Base-by-base conservation (phyloP, 2,329 filamentous ascomycete genomes). In the Chaetomium sp. region DNA sequence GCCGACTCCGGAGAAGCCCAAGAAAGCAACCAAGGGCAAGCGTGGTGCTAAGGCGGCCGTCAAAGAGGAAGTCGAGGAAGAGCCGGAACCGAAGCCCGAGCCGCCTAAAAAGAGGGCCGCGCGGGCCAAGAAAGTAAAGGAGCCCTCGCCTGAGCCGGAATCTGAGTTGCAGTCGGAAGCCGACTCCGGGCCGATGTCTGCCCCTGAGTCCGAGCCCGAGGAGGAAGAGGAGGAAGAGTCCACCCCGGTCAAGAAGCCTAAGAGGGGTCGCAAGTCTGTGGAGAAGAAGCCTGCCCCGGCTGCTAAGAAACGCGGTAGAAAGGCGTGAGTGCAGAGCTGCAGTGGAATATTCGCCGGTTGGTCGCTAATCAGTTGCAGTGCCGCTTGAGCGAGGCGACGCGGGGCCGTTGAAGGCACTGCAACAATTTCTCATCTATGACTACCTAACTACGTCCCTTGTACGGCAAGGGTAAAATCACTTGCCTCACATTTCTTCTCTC, bases 41-140 rank as follows among this genome's bases (percentile, higher is more conserved):
- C 63, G 63, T 8, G 67, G 33, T 59, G 69, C 71, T 60, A 72
- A 72, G 57, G 61, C 64, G 53, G 29, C 61, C 3, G 53, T 66
- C 63, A 62, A 66, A 19, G 57, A 61, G 3, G 29, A 21, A n/a
- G 53, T 35, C n/a, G 31, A 35, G 10, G 53, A 61, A 5, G 66
- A 51, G 21, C 53, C 54, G 3, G 65, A 64, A 31, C 50, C 50
- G 4, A 61, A 60, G 42, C 45, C 55, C 7, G 66, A 66, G 65
- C 47, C 57, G n/a, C 63, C 60, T 1, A 68, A 70, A 63, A 68
- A 67, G 45, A 61, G 35, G 12, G 38, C 60, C 33, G 53, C 31
- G 6, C 47, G 62, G 29, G 25, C 45, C 13, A 67, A 65, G 58
- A 68, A 67, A 42, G 60, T 51, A 10, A 64, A 61, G 47, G 57